These are phyloP conservation scores for Schizonepeta tenuifolia DNA, from an alignment of 257 asterid species.

Conservation along the genomic window DNA sequence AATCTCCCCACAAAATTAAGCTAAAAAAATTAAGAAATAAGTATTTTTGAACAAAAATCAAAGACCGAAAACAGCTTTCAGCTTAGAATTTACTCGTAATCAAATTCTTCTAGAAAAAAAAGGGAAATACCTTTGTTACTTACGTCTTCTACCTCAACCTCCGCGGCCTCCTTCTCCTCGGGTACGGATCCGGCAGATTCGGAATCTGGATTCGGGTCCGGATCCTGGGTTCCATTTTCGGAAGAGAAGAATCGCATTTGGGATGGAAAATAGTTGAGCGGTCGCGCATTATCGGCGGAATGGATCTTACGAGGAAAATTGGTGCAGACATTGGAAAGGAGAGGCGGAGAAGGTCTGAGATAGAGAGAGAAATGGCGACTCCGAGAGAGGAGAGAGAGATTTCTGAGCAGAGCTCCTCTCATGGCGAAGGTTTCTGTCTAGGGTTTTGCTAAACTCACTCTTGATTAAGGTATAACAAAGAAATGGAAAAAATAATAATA, in stretches of 20 bases:
- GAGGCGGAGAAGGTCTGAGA: conserved; percentile 24
- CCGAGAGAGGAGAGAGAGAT: conserved; percentile 49
- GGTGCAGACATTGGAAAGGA: conserved; percentile 8
- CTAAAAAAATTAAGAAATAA: background rate
- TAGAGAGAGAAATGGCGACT: conserved; percentile 40
- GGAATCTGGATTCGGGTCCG: conserved; percentile 35
- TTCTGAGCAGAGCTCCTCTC: conserved; percentile 63
- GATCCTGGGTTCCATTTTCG: conserved; percentile 45
- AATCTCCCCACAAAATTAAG: background rate
- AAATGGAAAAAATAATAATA: too few relatives aligned
- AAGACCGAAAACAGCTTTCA: background rate
- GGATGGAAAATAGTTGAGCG: conserved; percentile 33
- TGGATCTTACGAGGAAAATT: background rate
- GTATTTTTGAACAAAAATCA: background rate
- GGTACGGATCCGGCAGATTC: conserved; percentile 29
- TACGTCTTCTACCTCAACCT: conserved; percentile 52
- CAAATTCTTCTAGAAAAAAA: background rate
- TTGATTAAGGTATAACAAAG: background rate
- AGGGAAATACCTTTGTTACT: conserved; percentile 55
- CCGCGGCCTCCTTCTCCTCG: conserved; percentile 42
- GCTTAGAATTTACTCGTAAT: background rate
- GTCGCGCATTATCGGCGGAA: conserved; percentile 27
- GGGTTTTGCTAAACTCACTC: conserved; percentile 40
- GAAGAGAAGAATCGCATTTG: conserved; percentile 58
- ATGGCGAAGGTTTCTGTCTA: conserved; percentile 41